Conservation (phyloP, 192 early-diverging fungal species). For the Gonapodya prolifera region DNA sequence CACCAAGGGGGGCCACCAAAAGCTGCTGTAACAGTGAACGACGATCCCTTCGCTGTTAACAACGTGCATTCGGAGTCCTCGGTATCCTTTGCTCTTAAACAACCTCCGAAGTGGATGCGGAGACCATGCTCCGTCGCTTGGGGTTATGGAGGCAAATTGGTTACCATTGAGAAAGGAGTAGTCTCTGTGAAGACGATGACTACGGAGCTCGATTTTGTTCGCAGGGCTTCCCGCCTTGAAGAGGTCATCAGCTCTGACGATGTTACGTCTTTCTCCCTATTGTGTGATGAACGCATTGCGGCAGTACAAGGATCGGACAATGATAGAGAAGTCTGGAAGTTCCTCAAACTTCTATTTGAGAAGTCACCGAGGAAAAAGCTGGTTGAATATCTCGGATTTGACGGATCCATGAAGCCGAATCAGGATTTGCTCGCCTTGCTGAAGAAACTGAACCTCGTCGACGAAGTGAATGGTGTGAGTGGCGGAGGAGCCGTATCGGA, state of each 20-base stretch:
- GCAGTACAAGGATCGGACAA: neutral
- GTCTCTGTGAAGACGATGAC: conserved; percentile 56
- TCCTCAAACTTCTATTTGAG: conserved; percentile 73
- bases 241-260: conserved; percentile 23
- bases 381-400: conserved; percentile 80
- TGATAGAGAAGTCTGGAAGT: conserved; percentile 45
- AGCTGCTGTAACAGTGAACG: conserved; percentile 13
- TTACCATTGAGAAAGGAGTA: conserved; percentile 46
- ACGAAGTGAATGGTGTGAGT: conserved; percentile 8
- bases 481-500: conserved; percentile 6
- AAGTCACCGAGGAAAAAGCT: conserved; percentile 65
- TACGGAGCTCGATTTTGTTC: conserved; percentile 57
- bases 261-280: neutral
- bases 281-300: neutral
- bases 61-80: conserved; percentile 18
- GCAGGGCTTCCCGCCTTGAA: conserved; percentile 62
- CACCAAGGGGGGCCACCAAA: conserved; percentile 14
- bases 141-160: conserved; percentile 84
- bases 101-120: conserved; percentile 91
- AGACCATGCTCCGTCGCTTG: conserved; percentile 75
- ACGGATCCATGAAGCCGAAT: conserved; percentile 48
- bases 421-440: conserved; percentile 42
- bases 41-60: conserved; percentile 68
- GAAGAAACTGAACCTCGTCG: conserved; percentile 24
- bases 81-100: conserved; percentile 48